These are phyloP conservation scores for Coniochaeta ligniaria DNA, from an alignment of 2,329 filamentous ascomycete species.

Conservation along the genomic window DNA sequence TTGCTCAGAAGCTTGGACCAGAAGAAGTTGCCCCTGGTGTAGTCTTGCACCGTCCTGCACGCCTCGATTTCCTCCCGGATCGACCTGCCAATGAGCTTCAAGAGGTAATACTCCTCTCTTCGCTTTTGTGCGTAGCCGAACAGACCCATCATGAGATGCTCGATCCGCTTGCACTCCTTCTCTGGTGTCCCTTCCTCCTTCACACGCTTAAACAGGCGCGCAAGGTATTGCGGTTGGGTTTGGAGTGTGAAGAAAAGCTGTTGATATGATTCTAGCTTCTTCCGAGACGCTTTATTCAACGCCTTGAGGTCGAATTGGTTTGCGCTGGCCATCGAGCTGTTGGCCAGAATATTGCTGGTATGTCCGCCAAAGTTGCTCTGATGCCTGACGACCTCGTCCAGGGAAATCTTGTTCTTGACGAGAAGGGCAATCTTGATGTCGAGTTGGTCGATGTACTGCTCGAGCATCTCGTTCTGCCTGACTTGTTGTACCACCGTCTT, in stretches of 20 bases:
- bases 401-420: constrained; percentile 98
- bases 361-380: constrained; percentile 94
- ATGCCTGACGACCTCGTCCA: constrained; percentile 95
- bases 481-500: constrained; percentile 98
- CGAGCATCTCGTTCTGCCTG: constrained; percentile 90
- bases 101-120: constrained; percentile 90
- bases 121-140: constrained; percentile 97
- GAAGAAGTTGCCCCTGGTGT: constrained; percentile 83
- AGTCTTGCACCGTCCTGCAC: constrained; percentile 70
- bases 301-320: constrained; percentile 97
- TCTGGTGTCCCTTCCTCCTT: constrained; percentile 80
- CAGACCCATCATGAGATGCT: constrained; percentile 89
- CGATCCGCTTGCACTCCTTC: constrained; percentile 86
- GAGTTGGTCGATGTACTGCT: constrained; percentile 96
- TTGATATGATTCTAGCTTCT: constrained; percentile 94
- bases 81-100: constrained; percentile 79
- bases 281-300: constrained; percentile 90
- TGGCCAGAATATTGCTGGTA: constrained; percentile 76
- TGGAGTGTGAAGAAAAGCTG: constrained; percentile 96
- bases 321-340: constrained; percentile 78
- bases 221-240: constrained; percentile 91
- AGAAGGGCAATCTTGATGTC: constrained; percentile 98
- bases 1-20: constrained; percentile 81
- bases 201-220: constrained; percentile 76
- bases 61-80: constrained; percentile 80